Evolutionary conservation across 495 filamentous ascomycete species (phyloP).

Genomic region (Daldinia concentrica): DNA sequence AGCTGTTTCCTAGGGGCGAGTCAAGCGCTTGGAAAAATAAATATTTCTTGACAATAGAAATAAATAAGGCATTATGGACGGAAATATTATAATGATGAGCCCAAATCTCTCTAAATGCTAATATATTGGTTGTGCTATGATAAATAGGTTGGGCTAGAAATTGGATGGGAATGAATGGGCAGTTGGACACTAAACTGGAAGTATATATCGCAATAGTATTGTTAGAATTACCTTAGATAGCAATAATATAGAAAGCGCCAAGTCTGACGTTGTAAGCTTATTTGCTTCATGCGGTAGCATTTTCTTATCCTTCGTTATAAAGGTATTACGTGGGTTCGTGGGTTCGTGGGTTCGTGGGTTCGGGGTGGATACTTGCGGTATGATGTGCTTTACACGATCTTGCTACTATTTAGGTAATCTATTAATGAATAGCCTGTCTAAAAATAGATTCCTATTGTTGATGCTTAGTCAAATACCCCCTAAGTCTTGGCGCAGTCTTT

Average conservation of each 20-base stretch:
- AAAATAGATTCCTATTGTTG: constrained; percentile 25
- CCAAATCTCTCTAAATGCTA: background rate
- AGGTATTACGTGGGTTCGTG: background rate
- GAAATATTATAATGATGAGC: background rate
- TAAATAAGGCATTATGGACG: background rate
- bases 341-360: too few species aligned
- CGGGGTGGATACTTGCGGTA: background rate
- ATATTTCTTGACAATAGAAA: background rate
- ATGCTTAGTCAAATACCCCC: constrained; percentile 33
- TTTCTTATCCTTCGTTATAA: constrained; percentile 6
- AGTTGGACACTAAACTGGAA: background rate
- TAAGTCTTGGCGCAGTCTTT: constrained; percentile 34
- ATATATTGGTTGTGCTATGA: background rate
- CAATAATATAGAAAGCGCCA: background rate
- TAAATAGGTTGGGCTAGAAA: background rate
- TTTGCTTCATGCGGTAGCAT: constrained; percentile 4
- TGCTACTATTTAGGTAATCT: background rate
- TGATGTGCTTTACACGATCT: constrained; percentile 4
- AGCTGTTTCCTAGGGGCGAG: background rate
- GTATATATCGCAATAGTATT: background rate
- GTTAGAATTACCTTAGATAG: background rate
- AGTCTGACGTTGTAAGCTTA: constrained; percentile 3
- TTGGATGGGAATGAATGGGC: background rate
- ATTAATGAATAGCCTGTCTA: constrained; percentile 21
- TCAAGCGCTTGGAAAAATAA: background rate